These are phyloP conservation scores for Apodospora peruviana DNA, from an alignment of 495 filamentous ascomycete species.

Conservation along the genomic window DNA sequence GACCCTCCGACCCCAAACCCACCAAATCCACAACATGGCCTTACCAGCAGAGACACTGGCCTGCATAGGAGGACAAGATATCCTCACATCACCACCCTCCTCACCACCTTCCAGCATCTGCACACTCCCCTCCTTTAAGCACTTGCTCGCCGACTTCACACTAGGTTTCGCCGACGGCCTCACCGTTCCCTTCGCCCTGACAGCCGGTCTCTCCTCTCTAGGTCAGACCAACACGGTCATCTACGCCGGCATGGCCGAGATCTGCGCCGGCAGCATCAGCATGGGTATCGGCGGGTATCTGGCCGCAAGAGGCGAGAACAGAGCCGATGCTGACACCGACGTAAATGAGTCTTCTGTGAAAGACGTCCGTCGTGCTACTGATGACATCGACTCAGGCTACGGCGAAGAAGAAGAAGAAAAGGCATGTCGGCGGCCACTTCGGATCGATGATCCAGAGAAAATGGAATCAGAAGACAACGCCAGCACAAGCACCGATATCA, in stretches of 20 bases:
- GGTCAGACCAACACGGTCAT: constrained; percentile 61
- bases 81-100: background rate
- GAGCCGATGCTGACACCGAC: background rate
- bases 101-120: background rate
- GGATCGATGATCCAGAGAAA: background rate
- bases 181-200: constrained; percentile 61
- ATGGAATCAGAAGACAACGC: too few relatives aligned
- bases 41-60: background rate
- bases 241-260: constrained; percentile 62
- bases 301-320: constrained; percentile 62
- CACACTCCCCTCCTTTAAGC: constrained; percentile 12
- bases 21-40: too few relatives aligned
- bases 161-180: constrained; percentile 59
- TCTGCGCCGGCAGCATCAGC: constrained; percentile 61
- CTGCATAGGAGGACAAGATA: background rate
- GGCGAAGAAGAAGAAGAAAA: background rate
- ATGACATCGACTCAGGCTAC: too few relatives aligned
- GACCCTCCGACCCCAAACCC: too few relatives aligned
- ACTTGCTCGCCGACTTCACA: constrained; percentile 38
- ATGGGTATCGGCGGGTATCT: constrained; percentile 70
- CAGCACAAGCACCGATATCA: background rate
- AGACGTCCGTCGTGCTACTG: too few relatives aligned
- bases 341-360: too few relatives aligned
- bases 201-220: constrained; percentile 57
- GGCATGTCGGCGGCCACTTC: background rate